Evolutionary conservation across 257 asterid species (phyloP).

Genomic region (Solanum pennellii): DNA sequence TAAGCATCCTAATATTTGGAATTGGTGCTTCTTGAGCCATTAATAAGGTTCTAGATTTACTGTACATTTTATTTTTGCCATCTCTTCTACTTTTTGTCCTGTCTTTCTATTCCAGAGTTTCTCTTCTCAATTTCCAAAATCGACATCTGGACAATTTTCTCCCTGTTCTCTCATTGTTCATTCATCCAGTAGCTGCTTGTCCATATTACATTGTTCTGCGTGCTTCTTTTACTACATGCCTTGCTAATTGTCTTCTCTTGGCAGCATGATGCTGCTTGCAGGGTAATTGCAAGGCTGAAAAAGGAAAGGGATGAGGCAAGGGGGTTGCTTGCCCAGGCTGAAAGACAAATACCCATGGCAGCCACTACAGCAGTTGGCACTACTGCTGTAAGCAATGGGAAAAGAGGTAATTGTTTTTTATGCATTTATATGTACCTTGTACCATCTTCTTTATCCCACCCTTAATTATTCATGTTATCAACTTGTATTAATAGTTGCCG

Average conservation of each 20-base stretch:
- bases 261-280: constrained; percentile 99
- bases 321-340: constrained; percentile 68
- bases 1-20: background rate
- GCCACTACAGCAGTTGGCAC: constrained; percentile 23
- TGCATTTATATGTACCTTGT: background rate
- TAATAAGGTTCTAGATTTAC: background rate
- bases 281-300: constrained; percentile 96
- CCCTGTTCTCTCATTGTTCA: background rate
- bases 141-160: background rate
- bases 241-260: background rate
- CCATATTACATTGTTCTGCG: background rate
- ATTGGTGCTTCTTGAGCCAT: background rate
- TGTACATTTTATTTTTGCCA: background rate
- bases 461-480: background rate
- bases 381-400: constrained; percentile 74
- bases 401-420: constrained; percentile 55
- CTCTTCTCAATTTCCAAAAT: background rate
- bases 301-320: constrained; percentile 98
- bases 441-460: background rate
- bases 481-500: constrained; percentile 45
- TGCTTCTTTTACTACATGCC: background rate
- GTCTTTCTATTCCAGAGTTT: background rate
- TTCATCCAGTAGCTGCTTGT: background rate
- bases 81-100: background rate
- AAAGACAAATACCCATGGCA: constrained; percentile 68